Evolutionary conservation across 2,329 filamentous ascomycete genomes (phyloP).

Genomic region (Cladosporium cucumerinum): DNA sequence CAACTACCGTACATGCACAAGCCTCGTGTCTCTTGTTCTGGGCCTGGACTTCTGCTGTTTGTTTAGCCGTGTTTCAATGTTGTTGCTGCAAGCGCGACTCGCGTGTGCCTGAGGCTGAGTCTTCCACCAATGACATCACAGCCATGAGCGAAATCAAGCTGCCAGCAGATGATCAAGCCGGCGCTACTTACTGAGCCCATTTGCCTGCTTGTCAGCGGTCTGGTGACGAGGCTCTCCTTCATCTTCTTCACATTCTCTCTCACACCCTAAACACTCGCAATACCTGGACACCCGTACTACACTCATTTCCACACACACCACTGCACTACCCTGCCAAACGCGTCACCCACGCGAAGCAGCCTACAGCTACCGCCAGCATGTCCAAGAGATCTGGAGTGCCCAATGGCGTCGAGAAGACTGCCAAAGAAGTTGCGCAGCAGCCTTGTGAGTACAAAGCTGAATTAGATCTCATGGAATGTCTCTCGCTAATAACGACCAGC

Average conservation of each 20-base stretch:
- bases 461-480: neutral
- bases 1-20: neutral
- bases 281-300: neutral
- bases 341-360: neutral
- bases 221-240: neutral
- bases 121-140: neutral
- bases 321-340: neutral
- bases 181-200: neutral
- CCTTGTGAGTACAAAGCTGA: slow-evolving; percentile 38
- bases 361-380: slow-evolving; percentile 45
- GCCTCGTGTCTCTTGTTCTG: neutral
- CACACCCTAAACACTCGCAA: neutral
- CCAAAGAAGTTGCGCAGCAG: slow-evolving; percentile 37
- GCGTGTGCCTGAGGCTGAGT: neutral
- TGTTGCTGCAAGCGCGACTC: neutral
- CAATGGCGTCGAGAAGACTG: slow-evolving; percentile 49
- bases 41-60: neutral
- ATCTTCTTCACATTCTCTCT: neutral
- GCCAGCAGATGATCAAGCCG: slow-evolving; percentile 8
- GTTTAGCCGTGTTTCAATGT: neutral
- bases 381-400: slow-evolving; percentile 59
- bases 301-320: neutral
- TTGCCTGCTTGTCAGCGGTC: neutral
- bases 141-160: slow-evolving; percentile 1
- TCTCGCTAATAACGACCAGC: slow-evolving; percentile 41